Evolutionary conservation across 2,329 filamentous ascomycete species (phyloP).

Genomic region (Penicillium aurantiogriseum): DNA sequence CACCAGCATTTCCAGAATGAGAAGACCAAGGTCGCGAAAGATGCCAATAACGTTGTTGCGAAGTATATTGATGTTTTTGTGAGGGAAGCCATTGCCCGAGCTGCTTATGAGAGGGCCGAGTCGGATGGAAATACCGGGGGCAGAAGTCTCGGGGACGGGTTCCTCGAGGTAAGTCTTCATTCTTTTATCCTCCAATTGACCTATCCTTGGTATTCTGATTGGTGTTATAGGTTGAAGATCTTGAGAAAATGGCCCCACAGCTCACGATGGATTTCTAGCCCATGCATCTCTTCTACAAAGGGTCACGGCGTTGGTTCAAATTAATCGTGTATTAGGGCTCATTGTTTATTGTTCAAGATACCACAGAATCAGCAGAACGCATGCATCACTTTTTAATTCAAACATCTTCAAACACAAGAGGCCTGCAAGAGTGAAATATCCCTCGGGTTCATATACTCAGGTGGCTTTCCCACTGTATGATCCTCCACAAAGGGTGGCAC

Average conservation of each 20-base stretch:
- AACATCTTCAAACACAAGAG: slow-evolving; percentile 4
- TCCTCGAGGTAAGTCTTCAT: slow-evolving; percentile 64
- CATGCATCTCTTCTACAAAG: not conserved
- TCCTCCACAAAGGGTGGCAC: slow-evolving; percentile 26
- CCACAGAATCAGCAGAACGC: slow-evolving; percentile 12
- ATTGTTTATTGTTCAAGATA: slow-evolving; percentile 24
- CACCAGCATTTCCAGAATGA: slow-evolving; percentile 74
- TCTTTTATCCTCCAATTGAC: not conserved
- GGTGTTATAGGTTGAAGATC: slow-evolving; percentile 68
- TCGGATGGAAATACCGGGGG: slow-evolving; percentile 33
- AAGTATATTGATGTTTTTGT: slow-evolving; percentile 93
- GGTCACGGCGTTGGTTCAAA: slow-evolving; percentile 1
- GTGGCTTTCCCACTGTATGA: slow-evolving; percentile 21
- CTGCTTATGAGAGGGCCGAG: slow-evolving; percentile 65
- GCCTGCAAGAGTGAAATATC: slow-evolving; percentile 24
- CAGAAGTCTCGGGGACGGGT: slow-evolving; percentile 52
- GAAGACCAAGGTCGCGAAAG: slow-evolving; percentile 69
- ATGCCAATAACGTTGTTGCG: slow-evolving; percentile 72
- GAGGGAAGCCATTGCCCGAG: slow-evolving; percentile 79
- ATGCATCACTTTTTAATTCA: not conserved
- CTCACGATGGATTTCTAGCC: slow-evolving; percentile 76
- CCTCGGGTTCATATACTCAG: slow-evolving; percentile 23
- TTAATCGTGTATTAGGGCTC: slow-evolving; percentile 9
- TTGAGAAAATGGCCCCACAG: slow-evolving; percentile 84
- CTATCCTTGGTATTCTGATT: not conserved